Evolutionary conservation across 2,329 filamentous ascomycete genomes (phyloP).

Genomic region (Trichothecium sympodiale): DNA sequence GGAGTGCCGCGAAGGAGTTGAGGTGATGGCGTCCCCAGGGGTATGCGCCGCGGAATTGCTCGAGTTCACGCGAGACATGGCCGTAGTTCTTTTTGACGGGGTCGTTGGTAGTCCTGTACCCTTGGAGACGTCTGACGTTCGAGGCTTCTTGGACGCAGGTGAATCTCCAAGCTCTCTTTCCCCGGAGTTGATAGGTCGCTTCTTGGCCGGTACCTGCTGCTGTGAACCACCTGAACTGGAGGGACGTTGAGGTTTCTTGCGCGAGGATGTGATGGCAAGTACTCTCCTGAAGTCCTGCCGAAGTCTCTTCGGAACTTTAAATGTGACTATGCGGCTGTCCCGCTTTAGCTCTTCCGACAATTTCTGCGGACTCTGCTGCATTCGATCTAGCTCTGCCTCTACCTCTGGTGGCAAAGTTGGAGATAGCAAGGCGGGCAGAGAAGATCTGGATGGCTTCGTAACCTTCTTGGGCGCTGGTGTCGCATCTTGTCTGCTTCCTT

Average conservation of each 20-base stretch:
- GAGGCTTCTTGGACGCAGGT: conserved; percentile 28
- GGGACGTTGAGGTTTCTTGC: conserved; percentile 24
- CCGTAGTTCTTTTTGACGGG: conserved; percentile 37
- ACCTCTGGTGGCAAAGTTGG: conserved; percentile 43
- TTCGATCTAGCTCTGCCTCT: conserved; percentile 26
- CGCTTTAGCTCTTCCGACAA: conserved; percentile 8
- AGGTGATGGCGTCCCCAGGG: conserved; percentile 31
- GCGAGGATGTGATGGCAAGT: conserved; percentile 28
- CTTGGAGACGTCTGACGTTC: conserved; percentile 28
- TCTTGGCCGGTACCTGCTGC: conserved; percentile 25
- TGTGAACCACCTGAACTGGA: conserved; percentile 11
- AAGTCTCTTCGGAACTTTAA: conserved; percentile 37
- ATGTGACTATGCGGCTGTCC: conserved; percentile 27
- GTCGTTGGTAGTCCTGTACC: conserved; percentile 35
- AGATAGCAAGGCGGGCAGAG: conserved; percentile 40
- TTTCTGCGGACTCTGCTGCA: conserved; percentile 17
- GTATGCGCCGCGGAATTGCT: conserved; percentile 41
- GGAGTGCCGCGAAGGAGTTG: conserved; percentile 13
- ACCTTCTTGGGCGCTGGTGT: conserved; percentile 13
- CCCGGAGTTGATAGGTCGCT: conserved; percentile 31
- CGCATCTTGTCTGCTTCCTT: background rate
- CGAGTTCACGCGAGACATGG: conserved; percentile 43
- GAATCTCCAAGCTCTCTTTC: conserved; percentile 22
- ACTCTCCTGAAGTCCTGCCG: conserved; percentile 34
- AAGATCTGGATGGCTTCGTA: conserved; percentile 26